A percentile compares a stretch with the other conserved stretches of the same genome.
Conservation (phyloP, 306 rosid species). For the Erythrophleum fordii region DNA sequence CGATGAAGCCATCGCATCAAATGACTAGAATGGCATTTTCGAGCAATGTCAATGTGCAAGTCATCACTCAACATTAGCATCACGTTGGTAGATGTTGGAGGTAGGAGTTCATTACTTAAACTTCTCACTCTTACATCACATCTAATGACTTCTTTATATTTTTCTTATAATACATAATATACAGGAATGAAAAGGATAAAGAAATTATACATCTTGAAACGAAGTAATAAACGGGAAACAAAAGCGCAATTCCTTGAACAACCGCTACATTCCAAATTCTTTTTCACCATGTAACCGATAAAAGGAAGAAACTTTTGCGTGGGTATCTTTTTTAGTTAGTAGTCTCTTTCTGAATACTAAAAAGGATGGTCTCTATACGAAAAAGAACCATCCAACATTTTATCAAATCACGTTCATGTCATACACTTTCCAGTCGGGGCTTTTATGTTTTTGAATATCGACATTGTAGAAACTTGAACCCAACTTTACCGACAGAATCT, state of each 20-base stretch:
- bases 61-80: background rate
- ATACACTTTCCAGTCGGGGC: conserved; percentile 25
- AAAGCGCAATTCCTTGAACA: conserved; percentile 30
- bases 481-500: conserved; percentile 47
- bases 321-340: conserved; percentile 26
- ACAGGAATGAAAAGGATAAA: background rate
- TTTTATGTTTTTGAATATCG: background rate
- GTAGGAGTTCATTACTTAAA: no score
- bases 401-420: conserved; percentile 47
- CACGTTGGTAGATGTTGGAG: background rate
- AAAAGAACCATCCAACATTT: conserved; percentile 38
- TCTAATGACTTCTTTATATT: background rate
- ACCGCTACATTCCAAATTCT: background rate
- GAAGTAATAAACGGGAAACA: conserved; percentile 2
- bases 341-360: conserved; percentile 42
- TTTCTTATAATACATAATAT: background rate
- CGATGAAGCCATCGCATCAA: background rate
- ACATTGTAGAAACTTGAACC: conserved; percentile 38
- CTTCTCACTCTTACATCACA: no score
- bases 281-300: conserved; percentile 24
- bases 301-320: conserved; percentile 35
- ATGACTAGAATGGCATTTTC: conserved; percentile 1
- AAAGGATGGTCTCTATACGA: background rate
- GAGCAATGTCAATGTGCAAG: background rate
- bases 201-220: background rate